Evolutionary conservation across 1,284 basidiomycete genomes (phyloP).

Genomic region (Cutaneotrichosporon sp.): DNA sequence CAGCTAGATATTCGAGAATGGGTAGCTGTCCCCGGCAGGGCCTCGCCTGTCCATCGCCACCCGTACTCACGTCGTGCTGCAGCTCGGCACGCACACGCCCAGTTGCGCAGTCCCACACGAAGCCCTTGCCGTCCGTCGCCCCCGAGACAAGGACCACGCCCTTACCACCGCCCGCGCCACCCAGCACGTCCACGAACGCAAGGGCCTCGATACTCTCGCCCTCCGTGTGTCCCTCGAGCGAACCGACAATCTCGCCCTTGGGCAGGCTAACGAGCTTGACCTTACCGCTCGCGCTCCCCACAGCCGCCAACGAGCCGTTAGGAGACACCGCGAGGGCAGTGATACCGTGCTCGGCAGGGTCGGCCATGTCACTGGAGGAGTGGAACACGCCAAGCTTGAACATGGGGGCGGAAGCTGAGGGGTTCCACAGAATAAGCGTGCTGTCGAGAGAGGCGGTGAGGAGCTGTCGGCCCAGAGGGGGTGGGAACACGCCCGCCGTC

Average conservation of each 20-base stretch:
- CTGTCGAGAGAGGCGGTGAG: conserved; percentile 84
- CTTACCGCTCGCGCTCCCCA: conserved; percentile 79
- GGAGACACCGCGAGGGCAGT: conserved; percentile 82
- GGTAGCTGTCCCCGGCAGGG: neutral
- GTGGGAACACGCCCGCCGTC: conserved; percentile 83
- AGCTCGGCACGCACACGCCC: conserved; percentile 76
- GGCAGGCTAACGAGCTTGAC: conserved; percentile 80
- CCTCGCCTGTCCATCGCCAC: no score
- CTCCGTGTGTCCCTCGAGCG: conserved; percentile 78
- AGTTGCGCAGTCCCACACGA: conserved; percentile 88
- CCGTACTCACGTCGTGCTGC: conserved; percentile 66
- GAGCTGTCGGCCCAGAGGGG: conserved; percentile 69
- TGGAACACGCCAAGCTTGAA: conserved; percentile 57
- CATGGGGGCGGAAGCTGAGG: conserved; percentile 64
- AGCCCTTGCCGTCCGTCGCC: conserved; percentile 89
- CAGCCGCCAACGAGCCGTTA: conserved; percentile 78
- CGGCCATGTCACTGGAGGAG: conserved; percentile 61
- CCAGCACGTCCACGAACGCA: conserved; percentile 75
- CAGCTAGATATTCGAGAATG: conserved; percentile 3
- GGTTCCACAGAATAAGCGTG: conserved; percentile 87
- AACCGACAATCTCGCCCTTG: conserved; percentile 78
- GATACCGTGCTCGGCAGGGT: conserved; percentile 64
- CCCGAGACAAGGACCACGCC: conserved; percentile 75
- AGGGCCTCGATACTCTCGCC: conserved; percentile 89
- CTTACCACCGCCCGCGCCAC: conserved; percentile 57